A percentile compares a stretch with the other conserved stretches of the same genome.
phyloP scores from a whole-genome alignment of 306 rosid genomes.

The Dalbergia cochinchinensis region DNA sequence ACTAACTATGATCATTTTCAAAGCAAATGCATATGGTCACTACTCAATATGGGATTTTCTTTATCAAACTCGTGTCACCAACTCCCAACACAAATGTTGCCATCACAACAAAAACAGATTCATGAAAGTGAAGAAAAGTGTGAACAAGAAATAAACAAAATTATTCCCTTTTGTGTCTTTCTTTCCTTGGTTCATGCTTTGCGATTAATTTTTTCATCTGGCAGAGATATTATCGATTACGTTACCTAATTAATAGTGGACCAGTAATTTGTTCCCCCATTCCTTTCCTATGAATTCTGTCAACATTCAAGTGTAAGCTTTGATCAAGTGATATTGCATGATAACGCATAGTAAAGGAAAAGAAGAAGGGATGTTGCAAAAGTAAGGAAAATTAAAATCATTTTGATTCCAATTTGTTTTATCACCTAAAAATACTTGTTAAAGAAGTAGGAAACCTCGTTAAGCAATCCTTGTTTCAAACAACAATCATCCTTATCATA shows the following conservation, averaged over 20 bases:
- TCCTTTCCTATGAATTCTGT: not conserved
- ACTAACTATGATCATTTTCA: slow-evolving; percentile 31
- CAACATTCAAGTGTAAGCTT: slow-evolving; percentile 11
- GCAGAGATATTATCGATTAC: slow-evolving; percentile 8
- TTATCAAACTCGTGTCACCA: slow-evolving; percentile 47
- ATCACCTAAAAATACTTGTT: slow-evolving; percentile 20
- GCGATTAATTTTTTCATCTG: slow-evolving; percentile 7
- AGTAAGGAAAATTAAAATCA: not conserved
- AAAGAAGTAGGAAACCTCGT: slow-evolving; percentile 34
- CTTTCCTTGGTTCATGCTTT: slow-evolving; percentile 13
- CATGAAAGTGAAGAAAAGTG: slow-evolving; percentile 28
- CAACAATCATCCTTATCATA: slow-evolving; percentile 17
- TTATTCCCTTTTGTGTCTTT: slow-evolving; percentile 14
- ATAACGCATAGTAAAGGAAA: not conserved
- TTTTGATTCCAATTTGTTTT: slow-evolving; percentile 13
- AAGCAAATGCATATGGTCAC: slow-evolving; percentile 36
- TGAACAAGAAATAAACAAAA: slow-evolving; percentile 2
- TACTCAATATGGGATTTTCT: slow-evolving; percentile 33
- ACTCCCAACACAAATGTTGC: slow-evolving; percentile 49
- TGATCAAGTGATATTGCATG: not conserved
- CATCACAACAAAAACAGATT: slow-evolving; percentile 38
- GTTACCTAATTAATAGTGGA: slow-evolving; percentile 1
- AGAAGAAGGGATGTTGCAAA: not conserved
- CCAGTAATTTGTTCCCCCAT: not conserved
- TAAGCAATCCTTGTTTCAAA: slow-evolving; percentile 41